Evolutionary conservation across 1,139 yeast genomes (phyloP), one percentile per base, ranked within the genome.

Genomic region (Suhomyces bribrorum): DNA sequence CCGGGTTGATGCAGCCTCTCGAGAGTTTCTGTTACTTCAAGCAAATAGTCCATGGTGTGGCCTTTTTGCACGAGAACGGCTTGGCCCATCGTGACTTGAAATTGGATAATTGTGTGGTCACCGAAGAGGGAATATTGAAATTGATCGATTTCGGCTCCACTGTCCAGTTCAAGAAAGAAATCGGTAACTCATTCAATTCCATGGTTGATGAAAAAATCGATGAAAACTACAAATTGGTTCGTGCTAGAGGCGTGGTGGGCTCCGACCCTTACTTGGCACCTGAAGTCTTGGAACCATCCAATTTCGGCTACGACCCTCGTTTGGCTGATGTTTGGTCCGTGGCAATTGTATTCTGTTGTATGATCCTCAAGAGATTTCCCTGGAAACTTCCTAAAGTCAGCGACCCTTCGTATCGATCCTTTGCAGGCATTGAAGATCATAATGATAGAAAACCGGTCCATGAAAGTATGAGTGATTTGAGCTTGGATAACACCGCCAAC

Each of bases 191-290:
- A 1, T 33, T 44, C 22, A 48, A 47, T 31, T 31, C 42, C 5
- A 35, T 17, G 2, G 40, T 41, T 13, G 53, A 47, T 25, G 47
- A 56, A 28, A 48, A 53, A 36, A 39, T 59, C 5, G 61, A 56
- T 32, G 57, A 50, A 4, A 44, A 46, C 7, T 57, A 56, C 43
- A 57, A 59, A 38, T 54, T 70, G 29, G 49, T 64, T 2, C 45
- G 56, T 33, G 82, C 86, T 1, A 63, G 73, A 26, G 94, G 94
- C n/a, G 74, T 85, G 7, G 87, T 84, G 17, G 94, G 94, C 3
- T 80, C 87, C 8, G 94, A 85, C 60, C 94, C 94, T 5, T 85
- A 85, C 55, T 62, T 85, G 48, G 85, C 92, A 0, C 94, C 92
- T 0, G 94, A 85, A 59, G 84, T 85, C 17, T 67, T 83, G 64